Base-by-base conservation (phyloP, 169 alveolate genomes). In the Plasmodium billcollinsi region DNA sequence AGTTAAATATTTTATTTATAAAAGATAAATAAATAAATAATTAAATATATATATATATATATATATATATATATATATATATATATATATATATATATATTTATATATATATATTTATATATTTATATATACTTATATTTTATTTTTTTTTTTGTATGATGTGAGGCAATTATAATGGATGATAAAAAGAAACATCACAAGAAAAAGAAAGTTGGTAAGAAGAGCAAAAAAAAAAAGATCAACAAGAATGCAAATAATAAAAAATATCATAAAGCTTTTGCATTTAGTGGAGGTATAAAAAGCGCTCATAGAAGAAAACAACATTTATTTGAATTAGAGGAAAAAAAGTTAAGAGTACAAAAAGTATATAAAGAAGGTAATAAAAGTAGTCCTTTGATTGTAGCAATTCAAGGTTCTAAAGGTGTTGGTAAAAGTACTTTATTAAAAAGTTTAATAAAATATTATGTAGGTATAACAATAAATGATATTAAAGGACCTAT, bases 361-460 rank as follows among this genome's bases (percentile, higher is more conserved):
- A 93, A 94, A 52, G 74, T 95, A 24, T 96, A 94, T 80, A 96
- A 97, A 86, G 94, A 92, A n/a, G 96, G 98, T 4, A 96, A 94
- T 67, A 95, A 93, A 45, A 96, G 96, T 11, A 97, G 98, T 33
- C 99, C 99, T 2, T 74, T 95, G 26, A 92, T 92, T 93, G 99
- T 92, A 49, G 99, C 96, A 21, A 98, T 98, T 29, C 99, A 98
- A 88, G 99, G 99, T 8, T 98, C 99, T 0, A 83, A 96, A 56
- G 97, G 97, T 75, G 95, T 91, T 76, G 99, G 99, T 2, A 99
- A 99, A 94, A 94, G 99, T 20, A 98, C 99, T 15, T 92, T 99
- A 39, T 98, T 99, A 39, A 98, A 98, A 88, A 98, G 99, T 4
- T 93, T 99, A 52, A 99, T 98, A 26, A 97, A 97, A 89, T 98